Percentiles rank a stretch among this genome's conserved stretches.
phyloP scores from a whole-genome alignment of 164 flowering plant genomes.

The Warburgia ugandensis region DNA sequence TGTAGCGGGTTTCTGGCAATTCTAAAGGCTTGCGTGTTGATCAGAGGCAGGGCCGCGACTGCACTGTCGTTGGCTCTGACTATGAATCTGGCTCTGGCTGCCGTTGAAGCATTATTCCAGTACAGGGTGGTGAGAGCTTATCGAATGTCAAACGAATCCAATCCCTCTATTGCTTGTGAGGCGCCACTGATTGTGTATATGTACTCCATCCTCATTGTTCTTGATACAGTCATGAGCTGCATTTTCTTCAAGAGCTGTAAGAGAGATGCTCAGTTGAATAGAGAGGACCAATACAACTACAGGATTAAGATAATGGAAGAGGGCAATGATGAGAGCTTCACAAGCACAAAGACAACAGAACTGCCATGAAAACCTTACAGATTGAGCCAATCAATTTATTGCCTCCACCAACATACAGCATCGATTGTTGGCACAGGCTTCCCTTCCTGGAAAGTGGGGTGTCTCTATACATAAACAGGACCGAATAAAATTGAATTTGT shows the following conservation, averaged over 20 bases:
- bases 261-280: conserved; percentile 6
- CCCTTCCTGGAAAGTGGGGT: too few species aligned
- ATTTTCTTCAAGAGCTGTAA: conserved; percentile 33
- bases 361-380: conserved; percentile 8
- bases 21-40: conserved; percentile 35
- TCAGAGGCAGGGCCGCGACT: conserved; percentile 34
- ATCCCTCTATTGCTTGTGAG: conserved; percentile 28
- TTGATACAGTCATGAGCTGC: conserved; percentile 42
- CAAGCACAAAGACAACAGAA: conserved; percentile 5
- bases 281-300: conserved; percentile 5
- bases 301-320: conserved; percentile 5
- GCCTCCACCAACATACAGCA: too few species aligned
- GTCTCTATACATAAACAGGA: too few species aligned
- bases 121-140: conserved; percentile 32
- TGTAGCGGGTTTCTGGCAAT: conserved; percentile 28
- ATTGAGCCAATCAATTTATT: too few species aligned
- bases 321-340: not conserved
- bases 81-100: conserved; percentile 32
- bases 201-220: conserved; percentile 38
- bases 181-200: conserved; percentile 45
- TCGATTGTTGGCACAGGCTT: too few species aligned
- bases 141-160: conserved; percentile 3
- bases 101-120: conserved; percentile 45
- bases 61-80: conserved; percentile 37
- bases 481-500: too few species aligned